Base-by-base conservation (phyloP, 2,329 filamentous ascomycete species). In the Arthrocladium fulminans region DNA sequence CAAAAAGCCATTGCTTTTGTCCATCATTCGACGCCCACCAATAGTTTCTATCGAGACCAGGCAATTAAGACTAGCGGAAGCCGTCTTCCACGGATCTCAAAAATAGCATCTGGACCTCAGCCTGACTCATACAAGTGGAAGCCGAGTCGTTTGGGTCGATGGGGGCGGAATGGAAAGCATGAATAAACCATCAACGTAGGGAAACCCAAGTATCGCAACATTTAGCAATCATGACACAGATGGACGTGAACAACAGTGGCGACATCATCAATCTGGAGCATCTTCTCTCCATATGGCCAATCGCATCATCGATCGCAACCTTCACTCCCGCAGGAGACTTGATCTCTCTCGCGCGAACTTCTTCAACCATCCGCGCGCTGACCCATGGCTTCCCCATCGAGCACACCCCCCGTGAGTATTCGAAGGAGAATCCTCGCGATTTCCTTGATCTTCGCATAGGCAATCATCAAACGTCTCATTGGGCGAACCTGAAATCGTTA, bases 301-400 rank as follows among this genome's bases (percentile, higher is more conserved):
- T 63, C 19, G 59, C 57, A 29, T 57, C 50, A 13, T 51, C 45
- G 22, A 48, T 63, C 24, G 59, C 52, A 30, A 39, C 46, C 23
- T 35, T 59, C 43, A 51, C 61, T 19, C 52, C 59, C 19, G 51
- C 55, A n/a, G 61, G 58, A 9, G 61, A 62, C 50, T 48, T 63
- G 25, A 53, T 63, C 37, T 57, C 51, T 10, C 53, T 63, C n/a
- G 48, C 60, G 13, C 54, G 61, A 35, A 49, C 54, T 10, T 61
- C 53, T 47, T 54, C 53, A 32, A 46, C 46, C 9, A 54, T 54
- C 17, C 59, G 61, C 34, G 59, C 59, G 17, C 46, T 55, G 5
- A 55, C 62, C 9, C 61, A 63, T 52, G 61, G 60, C 5, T 63
- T 63, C 49, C 51, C 49, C n/a, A 47, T 40, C 20, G 50, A 50